Conservation (phyloP, 345 rosid genomes). For the Populus ilicifolia region DNA sequence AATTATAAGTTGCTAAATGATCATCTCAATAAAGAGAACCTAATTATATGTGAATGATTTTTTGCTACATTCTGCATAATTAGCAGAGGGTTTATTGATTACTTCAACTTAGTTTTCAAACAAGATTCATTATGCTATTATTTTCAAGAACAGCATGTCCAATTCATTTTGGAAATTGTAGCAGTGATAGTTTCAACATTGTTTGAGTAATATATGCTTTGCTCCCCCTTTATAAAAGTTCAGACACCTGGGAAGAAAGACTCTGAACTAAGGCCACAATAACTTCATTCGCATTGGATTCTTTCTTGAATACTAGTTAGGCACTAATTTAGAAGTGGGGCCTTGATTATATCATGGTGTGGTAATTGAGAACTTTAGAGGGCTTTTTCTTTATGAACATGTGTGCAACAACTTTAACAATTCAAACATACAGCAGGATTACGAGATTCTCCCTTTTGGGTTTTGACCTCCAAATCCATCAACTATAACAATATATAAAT, state of each 20-base stretch:
- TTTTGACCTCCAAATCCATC: background rate
- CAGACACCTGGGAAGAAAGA: conserved; percentile 2
- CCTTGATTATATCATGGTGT: background rate
- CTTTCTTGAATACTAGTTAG: conserved; percentile 16
- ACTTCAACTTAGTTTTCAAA: background rate
- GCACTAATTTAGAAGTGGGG: conserved; percentile 27
- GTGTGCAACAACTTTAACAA: conserved; percentile 6
- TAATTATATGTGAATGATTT: background rate
- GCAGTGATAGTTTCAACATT: background rate
- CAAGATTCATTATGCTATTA: background rate
- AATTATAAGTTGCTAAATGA: background rate
- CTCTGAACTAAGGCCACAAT: background rate
- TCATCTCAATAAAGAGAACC: background rate
- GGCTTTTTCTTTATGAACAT: background rate
- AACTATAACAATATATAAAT: background rate
- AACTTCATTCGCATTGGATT: conserved; percentile 26
- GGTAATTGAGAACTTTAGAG: conserved; percentile 4
- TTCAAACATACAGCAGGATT: background rate
- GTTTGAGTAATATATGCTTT: background rate
- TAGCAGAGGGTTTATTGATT: background rate
- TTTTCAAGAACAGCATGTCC: background rate
- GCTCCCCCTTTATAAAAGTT: background rate
- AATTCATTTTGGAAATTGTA: background rate
- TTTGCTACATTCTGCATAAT: background rate
- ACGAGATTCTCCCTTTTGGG: background rate